A percentile compares a stretch with the other conserved stretches of the same genome.
Evolutionary conservation across 208 protist genomes (phyloP).

Genomic region (Herpetomonas samuelpessoai): DNA sequence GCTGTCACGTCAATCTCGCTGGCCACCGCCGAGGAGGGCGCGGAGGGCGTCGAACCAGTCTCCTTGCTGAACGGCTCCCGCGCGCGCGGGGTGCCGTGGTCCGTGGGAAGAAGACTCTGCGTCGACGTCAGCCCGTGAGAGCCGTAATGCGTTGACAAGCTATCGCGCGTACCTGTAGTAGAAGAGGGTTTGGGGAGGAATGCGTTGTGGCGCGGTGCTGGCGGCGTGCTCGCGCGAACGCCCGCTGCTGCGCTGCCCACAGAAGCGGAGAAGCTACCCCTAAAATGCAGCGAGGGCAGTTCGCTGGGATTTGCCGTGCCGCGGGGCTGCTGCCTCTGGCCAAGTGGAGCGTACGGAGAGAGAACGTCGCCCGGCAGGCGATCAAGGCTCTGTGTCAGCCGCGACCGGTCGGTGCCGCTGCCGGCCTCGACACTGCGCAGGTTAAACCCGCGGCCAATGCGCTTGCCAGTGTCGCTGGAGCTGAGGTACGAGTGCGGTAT

Average conservation of each 20-base stretch:
- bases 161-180: too few species aligned
- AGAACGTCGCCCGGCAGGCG: neutral
- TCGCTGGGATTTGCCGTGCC: neutral
- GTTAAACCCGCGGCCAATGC: neutral
- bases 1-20: too few species aligned
- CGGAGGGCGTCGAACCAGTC: neutral
- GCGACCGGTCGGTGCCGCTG: neutral
- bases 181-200: neutral
- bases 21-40: neutral
- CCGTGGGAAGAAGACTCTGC: too few species aligned
- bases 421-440: neutral
- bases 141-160: neutral
- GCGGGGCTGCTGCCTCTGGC: too few species aligned
- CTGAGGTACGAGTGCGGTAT: too few species aligned
- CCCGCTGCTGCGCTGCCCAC: too few species aligned
- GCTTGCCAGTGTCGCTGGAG: neutral
- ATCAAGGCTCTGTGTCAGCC: conserved; percentile 1
- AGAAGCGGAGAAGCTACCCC: neutral
- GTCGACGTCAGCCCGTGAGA: neutral
- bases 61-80: neutral
- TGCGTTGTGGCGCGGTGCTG: too few species aligned
- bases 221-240: neutral
- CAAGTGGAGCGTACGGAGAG: too few species aligned
- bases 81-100: too few species aligned
- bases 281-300: neutral